Conservation (phyloP, 306 rosid species). For the Neltuma alba region DNA sequence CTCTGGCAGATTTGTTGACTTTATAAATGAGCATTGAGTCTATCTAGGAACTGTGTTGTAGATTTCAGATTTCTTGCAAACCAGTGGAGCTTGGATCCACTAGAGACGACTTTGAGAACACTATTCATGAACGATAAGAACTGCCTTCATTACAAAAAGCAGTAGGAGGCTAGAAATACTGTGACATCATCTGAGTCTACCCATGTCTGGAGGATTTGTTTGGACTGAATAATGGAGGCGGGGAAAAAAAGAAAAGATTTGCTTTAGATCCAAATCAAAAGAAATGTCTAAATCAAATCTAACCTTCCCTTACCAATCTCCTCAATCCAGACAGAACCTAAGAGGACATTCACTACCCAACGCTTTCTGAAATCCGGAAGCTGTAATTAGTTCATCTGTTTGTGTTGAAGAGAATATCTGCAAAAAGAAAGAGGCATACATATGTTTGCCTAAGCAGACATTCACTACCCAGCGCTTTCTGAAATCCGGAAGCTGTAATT, state of each 20-base stretch:
- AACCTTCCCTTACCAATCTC: neutral
- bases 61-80: neutral
- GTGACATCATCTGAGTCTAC: neutral
- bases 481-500: neutral
- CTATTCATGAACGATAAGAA: neutral
- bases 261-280: neutral
- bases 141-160: neutral
- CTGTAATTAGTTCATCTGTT: slow-evolving; percentile 22
- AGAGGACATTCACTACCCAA: neutral
- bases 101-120: neutral
- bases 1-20: neutral
- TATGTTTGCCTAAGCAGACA: neutral
- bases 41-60: too few species aligned
- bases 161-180: neutral
- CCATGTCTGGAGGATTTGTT: neutral
- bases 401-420: slow-evolving; percentile 9
- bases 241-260: neutral
- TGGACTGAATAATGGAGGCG: neutral
- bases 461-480: slow-evolving; percentile 14
- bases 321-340: neutral
- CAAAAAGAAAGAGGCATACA: too few species aligned
- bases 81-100: neutral
- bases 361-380: slow-evolving; percentile 16
- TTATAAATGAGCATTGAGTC: neutral
- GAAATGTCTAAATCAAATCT: neutral